Conservation (phyloP, 768 basidiomycete species). For the Podaxis sp. region DNA sequence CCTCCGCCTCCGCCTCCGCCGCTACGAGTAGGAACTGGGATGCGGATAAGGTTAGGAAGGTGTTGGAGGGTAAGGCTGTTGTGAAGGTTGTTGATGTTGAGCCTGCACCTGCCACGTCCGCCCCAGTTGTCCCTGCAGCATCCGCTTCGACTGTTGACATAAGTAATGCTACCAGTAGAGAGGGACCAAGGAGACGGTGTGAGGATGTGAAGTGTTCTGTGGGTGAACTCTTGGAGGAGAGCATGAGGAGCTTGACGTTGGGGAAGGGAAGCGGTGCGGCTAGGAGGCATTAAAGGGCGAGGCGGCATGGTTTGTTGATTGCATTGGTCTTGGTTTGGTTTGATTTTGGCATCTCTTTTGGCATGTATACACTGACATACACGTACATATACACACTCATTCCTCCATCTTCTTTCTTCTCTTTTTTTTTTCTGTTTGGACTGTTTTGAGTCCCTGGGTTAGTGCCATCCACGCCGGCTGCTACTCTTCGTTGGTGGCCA, state of each 20-base stretch:
- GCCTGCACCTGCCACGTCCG: conserved; percentile 23
- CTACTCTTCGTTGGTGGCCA: too few species aligned
- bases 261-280: conserved; percentile 42
- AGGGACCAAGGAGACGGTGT: conserved; percentile 11
- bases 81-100: conserved; percentile 80
- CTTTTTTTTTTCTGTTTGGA: conserved; percentile 2
- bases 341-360: background rate
- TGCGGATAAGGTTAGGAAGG: conserved; percentile 76
- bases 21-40: conserved; percentile 40
- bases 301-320: background rate
- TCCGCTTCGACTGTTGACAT: background rate
- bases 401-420: conserved; percentile 10
- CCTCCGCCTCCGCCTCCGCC: conserved; percentile 24
- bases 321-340: background rate
- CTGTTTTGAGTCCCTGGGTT: conserved; percentile 12
- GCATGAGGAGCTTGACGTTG: conserved; percentile 65
- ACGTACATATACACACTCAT: conserved; percentile 9
- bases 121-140: conserved; percentile 13
- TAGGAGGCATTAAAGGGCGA: conserved; percentile 13
- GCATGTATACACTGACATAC: background rate
- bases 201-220: conserved; percentile 19
- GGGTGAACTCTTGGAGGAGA: conserved; percentile 57
- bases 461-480: background rate
- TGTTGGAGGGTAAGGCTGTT: conserved; percentile 83
- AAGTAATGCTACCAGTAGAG: background rate